These are phyloP conservation scores for Prunus kanzakura DNA, from an alignment of 306 rosid species.

Conservation along the genomic window DNA sequence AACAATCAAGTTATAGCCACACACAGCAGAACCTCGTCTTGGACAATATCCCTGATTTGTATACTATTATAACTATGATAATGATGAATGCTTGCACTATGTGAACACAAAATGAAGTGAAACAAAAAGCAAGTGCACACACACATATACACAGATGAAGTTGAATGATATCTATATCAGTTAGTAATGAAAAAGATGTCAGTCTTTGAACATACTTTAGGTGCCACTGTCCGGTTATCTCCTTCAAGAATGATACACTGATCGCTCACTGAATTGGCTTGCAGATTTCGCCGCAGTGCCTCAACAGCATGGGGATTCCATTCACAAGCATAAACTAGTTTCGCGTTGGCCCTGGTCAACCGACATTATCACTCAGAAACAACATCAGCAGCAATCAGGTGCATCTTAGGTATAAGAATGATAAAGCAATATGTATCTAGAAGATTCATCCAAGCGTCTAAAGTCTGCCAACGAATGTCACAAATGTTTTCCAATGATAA, in stretches of 20 bases:
- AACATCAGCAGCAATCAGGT: background rate
- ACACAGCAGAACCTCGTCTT: conserved; percentile 1
- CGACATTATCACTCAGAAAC: conserved; percentile 21
- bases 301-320: conserved; percentile 89
- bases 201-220: conserved; percentile 45
- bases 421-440: background rate
- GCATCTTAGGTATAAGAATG: background rate
- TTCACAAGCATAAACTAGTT: conserved; percentile 86
- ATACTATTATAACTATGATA: background rate
- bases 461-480: background rate
- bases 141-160: too few relatives aligned
- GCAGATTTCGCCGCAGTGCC: conserved; percentile 71
- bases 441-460: background rate
- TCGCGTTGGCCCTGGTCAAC: conserved; percentile 78
- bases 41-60: background rate
- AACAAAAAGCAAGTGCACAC: background rate
- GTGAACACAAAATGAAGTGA: background rate
- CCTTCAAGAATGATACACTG: conserved; percentile 78
- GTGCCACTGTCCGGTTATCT: conserved; percentile 79
- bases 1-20: conserved; percentile 17
- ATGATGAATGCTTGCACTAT: background rate
- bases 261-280: conserved; percentile 61
- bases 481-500: background rate
- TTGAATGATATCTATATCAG: background rate
- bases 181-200: background rate